Evolutionary conservation across 2,329 filamentous ascomycete genomes (phyloP), one percentile per base, ranked within the genome.

Genomic region (Bretziella fagacearum): DNA sequence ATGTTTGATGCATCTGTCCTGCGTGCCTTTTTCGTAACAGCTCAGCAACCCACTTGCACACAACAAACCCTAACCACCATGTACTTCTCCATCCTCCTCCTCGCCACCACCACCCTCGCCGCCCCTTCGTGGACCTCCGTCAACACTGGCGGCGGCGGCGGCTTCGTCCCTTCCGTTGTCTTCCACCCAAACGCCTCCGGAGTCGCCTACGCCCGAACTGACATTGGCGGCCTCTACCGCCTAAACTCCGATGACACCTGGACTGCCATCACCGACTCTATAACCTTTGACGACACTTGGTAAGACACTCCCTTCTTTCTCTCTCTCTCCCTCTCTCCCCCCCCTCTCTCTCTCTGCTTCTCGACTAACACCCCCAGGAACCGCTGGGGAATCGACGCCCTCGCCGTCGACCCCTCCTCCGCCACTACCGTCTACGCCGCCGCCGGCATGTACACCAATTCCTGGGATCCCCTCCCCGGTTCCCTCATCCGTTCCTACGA

Each of bases 361-460:
- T 48, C 42, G 17, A 53, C 30, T 51, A 10, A 50, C 47, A 17
- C 10, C 2, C 41, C 4, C 4, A 71, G 68, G 69, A 63, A 68
- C 52, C 63, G 67, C 47, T 77, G 72, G 71, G 73, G 72, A 4
- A 59, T 74, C 10, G 72, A 76, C 53, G 70, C 71, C 1, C 51
- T 77, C 7, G 73, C 71, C 1, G 60, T 74, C 0, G 73, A 77
- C 50, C 68, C 72, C 1, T 61, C 69, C 22, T 63, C 76, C 44
- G 57, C 68, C 2, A 60, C 66, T 48, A 66, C 67, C 44, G 62
- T 77, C 1, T 74, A 71, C 52, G 63, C 70, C 1, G 71, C 71
- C 0, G 64, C 69, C 1, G 71, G 73, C 48, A 65, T 71, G 62
- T 77, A 77, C 56, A 77, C 71, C n/a, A 76, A 70, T 55, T 60